Evolutionary conservation across 2,329 filamentous ascomycete genomes (phyloP).

Genomic region (Alternaria novae-zelandiae): DNA sequence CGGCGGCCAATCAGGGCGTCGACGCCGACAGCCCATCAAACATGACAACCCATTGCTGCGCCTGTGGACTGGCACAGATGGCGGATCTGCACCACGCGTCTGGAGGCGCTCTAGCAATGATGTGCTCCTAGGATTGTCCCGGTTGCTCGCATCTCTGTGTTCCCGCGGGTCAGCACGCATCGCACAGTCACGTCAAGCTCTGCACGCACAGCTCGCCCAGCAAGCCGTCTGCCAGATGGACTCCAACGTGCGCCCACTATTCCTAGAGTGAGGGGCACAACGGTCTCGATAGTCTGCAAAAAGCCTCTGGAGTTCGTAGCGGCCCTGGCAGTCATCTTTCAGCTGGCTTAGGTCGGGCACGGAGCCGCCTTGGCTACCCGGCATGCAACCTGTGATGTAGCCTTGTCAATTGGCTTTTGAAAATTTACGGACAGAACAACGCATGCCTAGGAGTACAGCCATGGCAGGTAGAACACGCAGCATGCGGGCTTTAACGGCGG

Average conservation of each 20-base stretch:
- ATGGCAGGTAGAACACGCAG: conserved; percentile 11
- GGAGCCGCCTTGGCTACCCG: conserved; percentile 17
- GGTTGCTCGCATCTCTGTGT: conserved; percentile 30
- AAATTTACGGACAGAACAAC: conserved; percentile 13
- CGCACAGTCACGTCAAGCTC: conserved; percentile 26
- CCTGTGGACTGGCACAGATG: conserved; percentile 14
- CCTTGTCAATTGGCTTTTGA: conserved; percentile 6
- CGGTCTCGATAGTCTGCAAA: conserved; percentile 14
- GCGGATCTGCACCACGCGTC: conserved; percentile 28
- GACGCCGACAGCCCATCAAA: conserved; percentile 9
- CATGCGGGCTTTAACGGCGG: conserved; percentile 11
- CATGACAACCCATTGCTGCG: conserved; percentile 9
- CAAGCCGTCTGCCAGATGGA: conserved; percentile 22
- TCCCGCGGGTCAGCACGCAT: conserved; percentile 23
- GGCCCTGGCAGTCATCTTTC: conserved; percentile 1
- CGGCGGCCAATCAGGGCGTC: conserved; percentile 27
- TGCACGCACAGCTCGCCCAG: conserved; percentile 16
- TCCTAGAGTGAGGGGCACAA: conserved; percentile 23
- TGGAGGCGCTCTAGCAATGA: conserved; percentile 27
- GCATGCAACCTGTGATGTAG: conserved; percentile 21
- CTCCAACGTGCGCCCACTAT: conserved; percentile 23
- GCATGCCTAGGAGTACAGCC: conserved; percentile 14
- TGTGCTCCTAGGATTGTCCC: conserved; percentile 37
- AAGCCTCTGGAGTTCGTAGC: neutral
- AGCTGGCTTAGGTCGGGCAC: conserved; percentile 5